A percentile compares a stretch with the other conserved stretches of the same genome.
These are phyloP conservation scores for Phytopythium vexans DNA, from an alignment of 352 stramenopile genomes.

Conservation along the genomic window DNA sequence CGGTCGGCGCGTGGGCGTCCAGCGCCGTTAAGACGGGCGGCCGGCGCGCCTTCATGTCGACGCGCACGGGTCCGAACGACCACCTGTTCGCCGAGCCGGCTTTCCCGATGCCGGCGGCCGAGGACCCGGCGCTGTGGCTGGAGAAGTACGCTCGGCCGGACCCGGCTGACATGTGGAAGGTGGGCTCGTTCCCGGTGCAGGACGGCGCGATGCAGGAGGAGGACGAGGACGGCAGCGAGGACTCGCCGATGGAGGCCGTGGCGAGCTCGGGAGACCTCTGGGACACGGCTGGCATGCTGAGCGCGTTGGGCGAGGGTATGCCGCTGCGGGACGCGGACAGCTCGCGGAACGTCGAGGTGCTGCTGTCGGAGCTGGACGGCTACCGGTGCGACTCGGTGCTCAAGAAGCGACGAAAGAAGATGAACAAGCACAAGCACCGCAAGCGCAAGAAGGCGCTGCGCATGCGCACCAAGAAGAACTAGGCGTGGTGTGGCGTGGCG, in stretches of 20 bases:
- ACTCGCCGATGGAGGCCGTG: conserved; percentile 24
- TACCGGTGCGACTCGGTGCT: conserved; percentile 84
- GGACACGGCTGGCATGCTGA: conserved; percentile 83
- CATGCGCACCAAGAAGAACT: conserved; percentile 90
- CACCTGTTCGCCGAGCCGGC: conserved; percentile 61
- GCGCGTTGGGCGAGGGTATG: conserved; percentile 51
- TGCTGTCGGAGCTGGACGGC: conserved; percentile 68
- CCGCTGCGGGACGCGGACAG: conserved; percentile 44
- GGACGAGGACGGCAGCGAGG: conserved; percentile 6
- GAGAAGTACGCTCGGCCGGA: conserved; percentile 62
- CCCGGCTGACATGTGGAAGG: conserved; percentile 66
- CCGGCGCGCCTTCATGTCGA: conserved; percentile 68
- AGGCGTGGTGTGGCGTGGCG: conserved; percentile 16
- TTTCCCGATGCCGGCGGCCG: conserved; percentile 46
- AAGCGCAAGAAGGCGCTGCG: conserved; percentile 88
- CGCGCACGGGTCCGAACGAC: conserved; percentile 31
- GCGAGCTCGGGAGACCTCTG: conserved; percentile 57
- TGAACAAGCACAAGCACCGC: conserved; percentile 93
- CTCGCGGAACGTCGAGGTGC: conserved; percentile 37
- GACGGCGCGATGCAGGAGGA: conserved; percentile 8
- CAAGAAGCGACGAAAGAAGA: conserved; percentile 91
- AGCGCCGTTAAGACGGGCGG: conserved; percentile 5
- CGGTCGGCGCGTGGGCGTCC: conserved; percentile 8
- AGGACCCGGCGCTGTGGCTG: conserved; percentile 54
- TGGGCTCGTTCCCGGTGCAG: conserved; percentile 68